phyloP scores from a whole-genome alignment of 73 alveolate genomes.

The Paraurostyla sp. region DNA sequence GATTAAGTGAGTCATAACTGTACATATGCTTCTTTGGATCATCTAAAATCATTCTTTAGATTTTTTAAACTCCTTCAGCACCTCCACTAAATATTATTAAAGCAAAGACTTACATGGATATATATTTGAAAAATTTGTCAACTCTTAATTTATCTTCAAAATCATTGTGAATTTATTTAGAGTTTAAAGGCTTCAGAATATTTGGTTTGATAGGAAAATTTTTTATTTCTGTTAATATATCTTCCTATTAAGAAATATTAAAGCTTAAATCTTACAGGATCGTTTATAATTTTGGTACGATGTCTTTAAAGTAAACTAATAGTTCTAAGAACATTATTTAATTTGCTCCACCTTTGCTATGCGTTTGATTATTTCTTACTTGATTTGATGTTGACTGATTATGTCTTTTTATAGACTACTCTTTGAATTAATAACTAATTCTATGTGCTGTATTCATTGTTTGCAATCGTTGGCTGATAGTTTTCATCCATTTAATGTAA shows the following conservation, averaged over 20 bases:
- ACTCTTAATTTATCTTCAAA: slow-evolving; percentile 37
- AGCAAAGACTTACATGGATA: slow-evolving; percentile 3
- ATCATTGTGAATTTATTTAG: neutral
- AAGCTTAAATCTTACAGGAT: slow-evolving; percentile 44
- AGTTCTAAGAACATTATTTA: slow-evolving; percentile 46
- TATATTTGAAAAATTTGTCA: slow-evolving; percentile 51
- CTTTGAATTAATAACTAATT: neutral
- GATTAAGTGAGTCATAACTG: neutral
- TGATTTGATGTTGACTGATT: neutral
- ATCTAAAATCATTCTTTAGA: neutral
- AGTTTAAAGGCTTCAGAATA: slow-evolving; percentile 1
- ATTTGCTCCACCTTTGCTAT: slow-evolving; percentile 58
- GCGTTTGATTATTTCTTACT: neutral
- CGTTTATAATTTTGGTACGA: slow-evolving; percentile 48
- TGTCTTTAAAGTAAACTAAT: slow-evolving; percentile 48
- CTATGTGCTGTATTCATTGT: too few relatives aligned
- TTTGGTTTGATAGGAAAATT: slow-evolving; percentile 43
- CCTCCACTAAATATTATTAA: slow-evolving; percentile 42
- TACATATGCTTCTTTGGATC: slow-evolving; percentile 63
- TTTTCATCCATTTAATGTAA: too few relatives aligned
- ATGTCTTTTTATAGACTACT: neutral
- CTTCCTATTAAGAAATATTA: slow-evolving; percentile 35
- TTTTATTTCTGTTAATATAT: slow-evolving; percentile 52
- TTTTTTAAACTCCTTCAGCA: slow-evolving; percentile 6
- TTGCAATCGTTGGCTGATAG: too few relatives aligned